Conservation (phyloP, 164 flowering plant genomes). For the Tinospora cordifolia region DNA sequence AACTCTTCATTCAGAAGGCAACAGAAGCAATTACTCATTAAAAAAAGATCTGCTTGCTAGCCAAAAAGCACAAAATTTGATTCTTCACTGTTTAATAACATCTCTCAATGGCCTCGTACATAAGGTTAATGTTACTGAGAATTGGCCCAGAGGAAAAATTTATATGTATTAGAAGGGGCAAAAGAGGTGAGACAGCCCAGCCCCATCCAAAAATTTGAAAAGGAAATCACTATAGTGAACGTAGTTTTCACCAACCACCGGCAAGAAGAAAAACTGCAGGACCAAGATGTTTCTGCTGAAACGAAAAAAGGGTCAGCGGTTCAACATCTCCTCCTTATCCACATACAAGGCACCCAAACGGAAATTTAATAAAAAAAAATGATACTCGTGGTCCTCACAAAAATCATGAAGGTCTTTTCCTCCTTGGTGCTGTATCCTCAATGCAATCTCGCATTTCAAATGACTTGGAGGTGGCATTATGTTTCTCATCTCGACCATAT, state of each 20-base stretch:
- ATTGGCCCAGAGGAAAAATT: slow-evolving; percentile 12
- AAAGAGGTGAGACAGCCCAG: slow-evolving; percentile 1
- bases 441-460: slow-evolving; percentile 20
- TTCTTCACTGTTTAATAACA: slow-evolving; percentile 15
- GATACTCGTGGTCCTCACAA: slow-evolving; percentile 8
- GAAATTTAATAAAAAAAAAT: slow-evolving; percentile 10
- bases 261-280: slow-evolving; percentile 13
- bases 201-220: slow-evolving; percentile 17
- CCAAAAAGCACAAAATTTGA: slow-evolving; percentile 5
- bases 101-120: slow-evolving; percentile 17
- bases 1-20: not conserved
- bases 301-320: slow-evolving; percentile 19
- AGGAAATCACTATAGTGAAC: slow-evolving; percentile 15
- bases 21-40: not conserved
- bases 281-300: slow-evolving; percentile 18
- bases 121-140: slow-evolving; percentile 19
- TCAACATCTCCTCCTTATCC: slow-evolving; percentile 14
- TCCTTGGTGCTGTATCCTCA: slow-evolving; percentile 24
- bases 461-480: slow-evolving; percentile 14
- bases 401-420: slow-evolving; percentile 24
- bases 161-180: not conserved
- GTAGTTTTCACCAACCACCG: slow-evolving; percentile 18
- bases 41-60: not conserved
- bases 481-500: slow-evolving; percentile 23
- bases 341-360: slow-evolving; percentile 16